Conservation (phyloP, 2,329 filamentous ascomycete genomes). For the Intubia oerlemansii region DNA sequence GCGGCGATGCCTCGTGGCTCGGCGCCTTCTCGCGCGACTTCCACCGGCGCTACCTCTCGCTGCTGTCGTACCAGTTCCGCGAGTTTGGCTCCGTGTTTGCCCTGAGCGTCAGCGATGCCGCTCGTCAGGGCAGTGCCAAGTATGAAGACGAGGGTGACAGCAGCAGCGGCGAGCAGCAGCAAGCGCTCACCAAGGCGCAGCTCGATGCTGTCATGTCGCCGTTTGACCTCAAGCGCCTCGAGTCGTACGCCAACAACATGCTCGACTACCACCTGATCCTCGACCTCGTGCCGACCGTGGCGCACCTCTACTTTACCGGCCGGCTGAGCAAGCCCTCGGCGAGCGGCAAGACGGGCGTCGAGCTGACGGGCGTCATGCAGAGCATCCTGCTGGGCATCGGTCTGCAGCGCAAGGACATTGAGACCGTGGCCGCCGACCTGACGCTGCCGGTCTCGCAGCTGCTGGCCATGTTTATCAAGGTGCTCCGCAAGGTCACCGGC, state of each 20-base stretch:
- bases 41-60: slow-evolving; percentile 74
- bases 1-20: slow-evolving; percentile 62
- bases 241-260: slow-evolving; percentile 91
- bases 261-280: slow-evolving; percentile 95
- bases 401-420: slow-evolving; percentile 73
- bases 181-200: slow-evolving; percentile 45
- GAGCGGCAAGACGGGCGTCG: slow-evolving; percentile 23
- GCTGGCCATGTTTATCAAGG: slow-evolving; percentile 93
- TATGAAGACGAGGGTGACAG: slow-evolving; percentile 35
- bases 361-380: slow-evolving; percentile 63
- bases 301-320: slow-evolving; percentile 67
- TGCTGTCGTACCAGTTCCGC: slow-evolving; percentile 85
- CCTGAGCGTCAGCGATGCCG: slow-evolving; percentile 73
- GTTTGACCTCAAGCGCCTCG: slow-evolving; percentile 85
- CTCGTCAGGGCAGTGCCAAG: slow-evolving; percentile 32
- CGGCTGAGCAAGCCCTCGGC: slow-evolving; percentile 28
- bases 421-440: slow-evolving; percentile 60
- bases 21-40: slow-evolving; percentile 84
- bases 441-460: slow-evolving; percentile 55
- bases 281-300: slow-evolving; percentile 70
- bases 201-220: slow-evolving; percentile 65
- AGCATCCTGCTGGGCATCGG: slow-evolving; percentile 79
- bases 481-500: slow-evolving; percentile 66
- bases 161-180: slow-evolving; percentile 7
- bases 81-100: slow-evolving; percentile 59